A percentile compares a stretch with the other conserved stretches of the same genome.
Conservation (phyloP, 208 protist genomes). For the Spironucleus salmonicida region DNA sequence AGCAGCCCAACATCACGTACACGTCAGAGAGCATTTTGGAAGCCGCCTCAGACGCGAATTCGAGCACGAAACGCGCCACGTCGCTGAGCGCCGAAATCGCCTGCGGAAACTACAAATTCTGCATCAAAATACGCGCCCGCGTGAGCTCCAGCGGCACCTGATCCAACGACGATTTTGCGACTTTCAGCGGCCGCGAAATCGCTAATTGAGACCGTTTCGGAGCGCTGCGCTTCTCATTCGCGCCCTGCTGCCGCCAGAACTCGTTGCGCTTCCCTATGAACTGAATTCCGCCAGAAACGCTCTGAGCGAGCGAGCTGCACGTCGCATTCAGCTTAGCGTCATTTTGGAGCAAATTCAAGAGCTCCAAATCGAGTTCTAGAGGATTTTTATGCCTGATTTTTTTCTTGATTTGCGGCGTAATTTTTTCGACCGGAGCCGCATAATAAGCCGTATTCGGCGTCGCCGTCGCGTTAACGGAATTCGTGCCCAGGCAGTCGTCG, state of each 20-base stretch:
- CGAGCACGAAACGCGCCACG: no score
- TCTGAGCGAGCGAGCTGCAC: neutral
- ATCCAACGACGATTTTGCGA: no score
- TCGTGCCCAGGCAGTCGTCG: neutral
- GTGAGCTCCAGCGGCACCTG: no score
- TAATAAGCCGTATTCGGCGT: neutral
- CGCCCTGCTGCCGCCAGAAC: constrained; percentile 22
- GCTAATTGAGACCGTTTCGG: no score
- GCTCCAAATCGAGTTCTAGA: neutral
- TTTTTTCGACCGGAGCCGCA: neutral
- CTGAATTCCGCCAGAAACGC: constrained; percentile 6
- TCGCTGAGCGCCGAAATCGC: no score
- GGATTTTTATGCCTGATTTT: neutral
- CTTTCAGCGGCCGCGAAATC: no score
- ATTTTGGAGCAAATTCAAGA: neutral
- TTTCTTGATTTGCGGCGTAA: neutral
- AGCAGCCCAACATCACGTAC: no score
- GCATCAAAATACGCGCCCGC: no score
- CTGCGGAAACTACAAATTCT: no score
- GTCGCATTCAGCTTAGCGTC: neutral
- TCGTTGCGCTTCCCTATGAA: constrained; percentile 14
- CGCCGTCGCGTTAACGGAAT: constrained; percentile 3
- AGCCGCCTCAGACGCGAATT: no score
- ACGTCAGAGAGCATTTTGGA: no score
- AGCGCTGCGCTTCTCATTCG: no score